Evolutionary conservation across 805 yeast species (phyloP), one percentile per base, ranked within the genome.

Genomic region (Pichia pseudocactophila): DNA sequence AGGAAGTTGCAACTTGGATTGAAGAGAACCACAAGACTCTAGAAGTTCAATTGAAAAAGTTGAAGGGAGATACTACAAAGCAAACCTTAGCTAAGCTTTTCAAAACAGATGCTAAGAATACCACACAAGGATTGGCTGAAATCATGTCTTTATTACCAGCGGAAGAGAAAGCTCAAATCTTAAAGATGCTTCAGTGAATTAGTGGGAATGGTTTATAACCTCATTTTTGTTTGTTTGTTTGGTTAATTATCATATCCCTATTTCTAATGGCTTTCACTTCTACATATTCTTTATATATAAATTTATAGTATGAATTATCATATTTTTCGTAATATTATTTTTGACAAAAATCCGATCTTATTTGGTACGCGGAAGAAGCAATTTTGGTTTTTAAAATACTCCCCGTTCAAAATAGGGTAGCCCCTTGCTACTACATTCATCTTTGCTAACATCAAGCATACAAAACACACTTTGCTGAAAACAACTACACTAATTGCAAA

Each of bases 1-100:
- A 71, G 57, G 82, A 73, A 28, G 90, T 88, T 49, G 86, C 92
- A 46, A 71, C 70, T 46, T 89, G 89, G 88, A 81, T 87, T 53
- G 96, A 87, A 64, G 80, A 77, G 51, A 79, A 83, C 64, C 88
- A 79, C 58, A 68, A 70, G 42, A 59, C 71, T 44, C 69, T 86
- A 47, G 82, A 82, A 47, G 66, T 71, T 39, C 70, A 69, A 52
- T 69, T 84, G 54, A 79, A 72, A 57, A 74, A 74, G 49, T 69
- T 84, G 64, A 80, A 78, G 65, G 63, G 71, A 40, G 92, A 83
- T 58, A 68, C 75, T 34, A 73, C 78, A 48, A 82, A 82, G 50
- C 78, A 76, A 59, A 76, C 73, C 36, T 65, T 84, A 55, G 78
- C 82, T 36, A 72, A 71, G 50, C 63, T 78, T 44, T 68, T 77